These are phyloP conservation scores for Aspergillus ibericus DNA, from an alignment of 2,329 filamentous ascomycete genomes.

Conservation along the genomic window DNA sequence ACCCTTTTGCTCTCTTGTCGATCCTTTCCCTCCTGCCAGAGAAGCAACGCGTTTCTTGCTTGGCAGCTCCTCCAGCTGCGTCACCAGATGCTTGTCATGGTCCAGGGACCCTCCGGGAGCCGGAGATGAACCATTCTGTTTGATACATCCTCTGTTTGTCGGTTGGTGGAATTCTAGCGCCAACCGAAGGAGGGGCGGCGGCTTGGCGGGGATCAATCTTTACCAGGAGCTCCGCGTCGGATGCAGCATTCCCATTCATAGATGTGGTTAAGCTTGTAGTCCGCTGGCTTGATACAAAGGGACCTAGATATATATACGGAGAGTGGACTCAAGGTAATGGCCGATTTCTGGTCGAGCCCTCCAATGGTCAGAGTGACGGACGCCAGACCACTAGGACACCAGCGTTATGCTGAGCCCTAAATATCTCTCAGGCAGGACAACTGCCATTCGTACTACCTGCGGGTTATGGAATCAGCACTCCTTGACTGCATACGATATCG, in stretches of 20 bases:
- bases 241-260: not conserved
- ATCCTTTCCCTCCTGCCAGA: not conserved
- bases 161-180: not conserved
- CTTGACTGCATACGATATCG: not conserved
- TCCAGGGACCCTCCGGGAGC: not conserved
- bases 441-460: not conserved
- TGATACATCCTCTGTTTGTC: not conserved
- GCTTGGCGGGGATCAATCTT: constrained; percentile 7
- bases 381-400: not conserved
- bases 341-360: not conserved
- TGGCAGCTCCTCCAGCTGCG: not conserved
- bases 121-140: not conserved
- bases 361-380: not conserved
- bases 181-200: not conserved
- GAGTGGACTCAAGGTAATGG: not conserved
- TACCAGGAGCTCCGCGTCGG: not conserved
- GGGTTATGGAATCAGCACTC: not conserved
- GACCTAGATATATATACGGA: no score
- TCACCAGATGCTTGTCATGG: not conserved
- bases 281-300: not conserved
- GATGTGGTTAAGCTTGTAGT: not conserved
- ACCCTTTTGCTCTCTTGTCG: not conserved
- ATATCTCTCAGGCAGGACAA: not conserved
- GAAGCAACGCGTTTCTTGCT: not conserved
- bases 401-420: not conserved